Evolutionary conservation across 768 basidiomycete species (phyloP).

Genomic region (Dioszegia hungarica): DNA sequence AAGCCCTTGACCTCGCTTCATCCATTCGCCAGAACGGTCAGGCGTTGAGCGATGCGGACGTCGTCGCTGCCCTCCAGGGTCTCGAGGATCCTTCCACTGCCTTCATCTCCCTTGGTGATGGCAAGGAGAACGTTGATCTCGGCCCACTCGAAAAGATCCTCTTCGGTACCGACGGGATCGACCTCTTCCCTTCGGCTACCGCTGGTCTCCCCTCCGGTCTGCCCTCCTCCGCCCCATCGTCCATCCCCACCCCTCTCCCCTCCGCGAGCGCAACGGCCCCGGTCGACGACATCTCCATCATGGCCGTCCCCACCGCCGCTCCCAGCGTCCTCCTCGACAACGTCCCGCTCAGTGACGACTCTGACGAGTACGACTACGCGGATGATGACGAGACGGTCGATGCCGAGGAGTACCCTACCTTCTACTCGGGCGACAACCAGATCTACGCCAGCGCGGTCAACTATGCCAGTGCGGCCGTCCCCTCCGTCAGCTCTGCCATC

Average conservation of each 20-base stretch:
- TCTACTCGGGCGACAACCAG: slow-evolving; percentile 5
- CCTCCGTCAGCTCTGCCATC: neutral
- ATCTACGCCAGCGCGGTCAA: slow-evolving; percentile 4
- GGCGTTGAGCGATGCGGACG: slow-evolving; percentile 4
- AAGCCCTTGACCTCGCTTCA: slow-evolving; percentile 8
- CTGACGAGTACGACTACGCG: slow-evolving; percentile 1
- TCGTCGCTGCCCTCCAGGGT: slow-evolving; percentile 3
- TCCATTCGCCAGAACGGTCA: slow-evolving; percentile 7
- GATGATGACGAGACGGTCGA: slow-evolving; percentile 1
- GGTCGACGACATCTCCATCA: neutral
- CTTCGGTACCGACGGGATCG: neutral
- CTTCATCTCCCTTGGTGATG: slow-evolving; percentile 7
- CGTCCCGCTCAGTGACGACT: neutral
- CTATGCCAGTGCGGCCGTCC: slow-evolving; percentile 4
- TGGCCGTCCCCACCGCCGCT: neutral
- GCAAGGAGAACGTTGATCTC: slow-evolving; percentile 3
- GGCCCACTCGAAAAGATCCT: slow-evolving; percentile 9
- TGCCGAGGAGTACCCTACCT: slow-evolving; percentile 3
- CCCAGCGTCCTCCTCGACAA: slow-evolving; percentile 8
- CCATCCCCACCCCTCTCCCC: neutral
- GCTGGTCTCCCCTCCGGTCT: neutral
- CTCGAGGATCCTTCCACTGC: neutral
- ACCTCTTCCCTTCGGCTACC: slow-evolving; percentile 4
- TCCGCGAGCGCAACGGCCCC: neutral
- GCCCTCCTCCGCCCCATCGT: neutral